These are phyloP conservation scores for Trichothecium sympodiale DNA, from an alignment of 2,329 filamentous ascomycete species.

Conservation along the genomic window DNA sequence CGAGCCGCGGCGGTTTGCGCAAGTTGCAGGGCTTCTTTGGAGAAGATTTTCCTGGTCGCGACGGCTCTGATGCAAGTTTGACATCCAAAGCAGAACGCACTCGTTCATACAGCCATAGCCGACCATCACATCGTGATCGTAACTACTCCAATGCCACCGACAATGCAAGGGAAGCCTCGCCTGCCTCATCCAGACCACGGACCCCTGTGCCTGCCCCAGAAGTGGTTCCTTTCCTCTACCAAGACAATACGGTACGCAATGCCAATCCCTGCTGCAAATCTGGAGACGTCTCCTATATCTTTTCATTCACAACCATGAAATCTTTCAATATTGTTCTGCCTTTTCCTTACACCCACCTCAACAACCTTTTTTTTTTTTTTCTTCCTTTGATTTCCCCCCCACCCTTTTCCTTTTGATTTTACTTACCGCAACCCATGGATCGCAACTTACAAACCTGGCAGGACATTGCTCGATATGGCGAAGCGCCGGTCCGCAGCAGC, in stretches of 20 bases:
- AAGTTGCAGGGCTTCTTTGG: slow-evolving; percentile 89
- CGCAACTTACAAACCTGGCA: slow-evolving; percentile 16
- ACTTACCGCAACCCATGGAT: neutral
- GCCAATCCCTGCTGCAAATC: neutral
- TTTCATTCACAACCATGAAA: too few relatives aligned
- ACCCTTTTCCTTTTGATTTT: slow-evolving; percentile 3
- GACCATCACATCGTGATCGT: slow-evolving; percentile 53
- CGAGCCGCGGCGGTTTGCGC: slow-evolving; percentile 61
- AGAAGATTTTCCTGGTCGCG: slow-evolving; percentile 68
- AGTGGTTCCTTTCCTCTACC: slow-evolving; percentile 95
- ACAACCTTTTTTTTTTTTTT: slow-evolving; percentile 2
- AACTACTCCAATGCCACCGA: slow-evolving; percentile 73
- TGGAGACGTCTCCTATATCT: neutral
- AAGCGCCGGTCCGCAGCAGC: slow-evolving; percentile 63
- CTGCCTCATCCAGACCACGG: slow-evolving; percentile 63
- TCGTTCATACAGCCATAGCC: slow-evolving; percentile 50
- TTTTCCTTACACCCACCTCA: neutral
- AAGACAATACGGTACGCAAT: slow-evolving; percentile 50
- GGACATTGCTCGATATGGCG: slow-evolving; percentile 68
- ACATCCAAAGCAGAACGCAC: slow-evolving; percentile 32
- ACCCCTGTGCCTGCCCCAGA: slow-evolving; percentile 85
- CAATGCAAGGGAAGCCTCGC: slow-evolving; percentile 63
- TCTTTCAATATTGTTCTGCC: too few relatives aligned
- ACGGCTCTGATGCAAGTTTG: slow-evolving; percentile 62
- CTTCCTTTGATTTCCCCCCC: slow-evolving; percentile 2